A percentile compares a stretch with the other conserved stretches of the same genome.
phyloP scores from a whole-genome alignment of 345 rosid species.

The Camelina neglecta region DNA sequence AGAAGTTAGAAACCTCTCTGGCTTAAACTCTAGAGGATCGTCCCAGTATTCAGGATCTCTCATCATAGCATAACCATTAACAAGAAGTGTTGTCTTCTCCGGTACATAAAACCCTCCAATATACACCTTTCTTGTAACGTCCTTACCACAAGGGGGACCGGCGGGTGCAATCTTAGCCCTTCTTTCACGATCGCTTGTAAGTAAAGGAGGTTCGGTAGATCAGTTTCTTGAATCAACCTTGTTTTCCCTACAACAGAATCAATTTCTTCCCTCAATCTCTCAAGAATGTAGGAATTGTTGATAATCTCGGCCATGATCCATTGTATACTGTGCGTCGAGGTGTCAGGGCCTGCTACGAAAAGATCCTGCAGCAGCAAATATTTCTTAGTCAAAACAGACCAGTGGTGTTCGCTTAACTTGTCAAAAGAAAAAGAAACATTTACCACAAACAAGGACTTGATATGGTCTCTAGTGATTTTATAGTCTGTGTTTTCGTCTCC shows the following conservation, averaged over 20 bases:
- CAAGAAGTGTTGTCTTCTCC: constrained; percentile 1
- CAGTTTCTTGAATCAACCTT: constrained; percentile 4
- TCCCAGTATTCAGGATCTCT: neutral
- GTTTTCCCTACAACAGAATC: neutral
- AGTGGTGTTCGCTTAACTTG: too few relatives aligned
- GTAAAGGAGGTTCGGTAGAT: neutral
- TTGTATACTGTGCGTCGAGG: too few relatives aligned
- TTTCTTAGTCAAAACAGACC: too few relatives aligned
- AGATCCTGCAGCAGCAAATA: too few relatives aligned
- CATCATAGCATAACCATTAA: constrained; percentile 10
- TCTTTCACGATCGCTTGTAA: neutral
- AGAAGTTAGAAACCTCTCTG: too few relatives aligned
- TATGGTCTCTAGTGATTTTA: constrained; percentile 10
- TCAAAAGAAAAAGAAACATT: too few relatives aligned
- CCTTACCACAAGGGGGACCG: neutral
- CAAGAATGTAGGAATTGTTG: too few relatives aligned
- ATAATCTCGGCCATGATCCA: too few relatives aligned
- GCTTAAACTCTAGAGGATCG: neutral
- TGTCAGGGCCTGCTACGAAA: too few relatives aligned
- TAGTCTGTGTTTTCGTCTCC: neutral
- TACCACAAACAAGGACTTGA: too few relatives aligned
- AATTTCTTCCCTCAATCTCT: too few relatives aligned
- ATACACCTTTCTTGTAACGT: neutral
- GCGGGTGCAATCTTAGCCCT: neutral
- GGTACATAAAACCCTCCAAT: constrained; percentile 32